phyloP scores from a whole-genome alignment of 225 moss, liverwort and hornwort genomes.

The Sphagnum tenellum region DNA sequence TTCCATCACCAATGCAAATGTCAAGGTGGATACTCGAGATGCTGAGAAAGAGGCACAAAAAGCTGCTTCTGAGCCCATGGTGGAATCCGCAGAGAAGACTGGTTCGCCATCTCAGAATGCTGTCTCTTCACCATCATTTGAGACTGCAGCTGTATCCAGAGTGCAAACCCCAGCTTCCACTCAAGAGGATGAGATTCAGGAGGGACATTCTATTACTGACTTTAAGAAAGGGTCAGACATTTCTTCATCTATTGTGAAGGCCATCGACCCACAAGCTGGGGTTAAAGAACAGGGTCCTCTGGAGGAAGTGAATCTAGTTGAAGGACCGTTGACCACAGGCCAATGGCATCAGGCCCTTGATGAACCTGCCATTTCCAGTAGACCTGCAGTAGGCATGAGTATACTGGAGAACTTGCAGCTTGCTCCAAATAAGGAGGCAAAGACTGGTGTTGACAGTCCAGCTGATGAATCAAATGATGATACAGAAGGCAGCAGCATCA shows the following conservation, averaged over 20 bases:
- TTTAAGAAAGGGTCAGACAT: not conserved
- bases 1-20: not conserved
- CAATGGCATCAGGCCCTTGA: no score
- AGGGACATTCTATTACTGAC: not conserved
- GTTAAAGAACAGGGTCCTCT: no score
- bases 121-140: not conserved
- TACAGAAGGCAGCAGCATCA: not conserved
- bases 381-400: no score
- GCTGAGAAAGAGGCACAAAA: not conserved
- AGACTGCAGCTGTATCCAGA: not conserved
- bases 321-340: no score
- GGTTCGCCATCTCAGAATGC: not conserved
- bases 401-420: not conserved
- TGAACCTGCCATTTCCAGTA: no score
- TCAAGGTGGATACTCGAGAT: not conserved
- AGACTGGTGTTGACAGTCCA: not conserved
- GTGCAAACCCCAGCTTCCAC: constrained; percentile 1
- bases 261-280: not conserved
- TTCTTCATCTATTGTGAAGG: no score
- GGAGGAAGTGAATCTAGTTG: no score
- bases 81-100: not conserved
- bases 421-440: not conserved
- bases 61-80: not conserved
- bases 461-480: not conserved
- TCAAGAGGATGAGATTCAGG: not conserved